These are phyloP conservation scores for Galium porrigens DNA, from an alignment of 305 asterid genomes.

Conservation along the genomic window DNA sequence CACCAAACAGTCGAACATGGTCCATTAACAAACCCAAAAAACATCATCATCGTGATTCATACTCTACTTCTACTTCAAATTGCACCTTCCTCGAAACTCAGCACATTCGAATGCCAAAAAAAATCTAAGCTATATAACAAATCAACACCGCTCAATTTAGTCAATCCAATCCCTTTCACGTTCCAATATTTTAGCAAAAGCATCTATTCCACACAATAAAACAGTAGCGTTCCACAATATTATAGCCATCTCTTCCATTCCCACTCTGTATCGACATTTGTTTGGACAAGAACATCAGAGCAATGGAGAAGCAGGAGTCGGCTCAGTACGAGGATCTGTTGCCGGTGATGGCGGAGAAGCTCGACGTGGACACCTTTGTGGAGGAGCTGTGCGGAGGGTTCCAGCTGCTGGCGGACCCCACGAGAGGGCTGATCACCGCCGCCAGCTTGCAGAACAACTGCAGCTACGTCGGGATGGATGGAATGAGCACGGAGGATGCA, in stretches of 20 bases:
- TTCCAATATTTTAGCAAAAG: neutral
- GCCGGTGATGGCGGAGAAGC: conserved; percentile 62
- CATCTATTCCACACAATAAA: neutral
- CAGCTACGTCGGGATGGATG: conserved; percentile 40
- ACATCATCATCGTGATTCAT: neutral
- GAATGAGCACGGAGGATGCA: conserved; percentile 46
- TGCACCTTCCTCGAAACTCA: neutral
- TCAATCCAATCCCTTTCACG: neutral
- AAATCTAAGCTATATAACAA: neutral
- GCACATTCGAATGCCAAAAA: neutral
- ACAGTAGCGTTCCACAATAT: neutral
- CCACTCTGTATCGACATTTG: neutral
- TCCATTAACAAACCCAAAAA: too few species aligned
- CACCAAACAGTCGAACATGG: too few species aligned
- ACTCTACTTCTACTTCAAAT: neutral
- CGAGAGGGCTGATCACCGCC: conserved; percentile 41
- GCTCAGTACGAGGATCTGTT: conserved; percentile 45
- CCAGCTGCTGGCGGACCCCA: conserved; percentile 40
- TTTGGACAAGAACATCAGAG: neutral
- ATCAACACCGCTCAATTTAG: neutral
- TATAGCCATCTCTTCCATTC: neutral
- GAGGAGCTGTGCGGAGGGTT: conserved; percentile 55
- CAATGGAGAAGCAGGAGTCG: conserved; percentile 14
- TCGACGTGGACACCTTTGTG: conserved; percentile 46
- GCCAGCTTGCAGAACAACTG: conserved; percentile 36